Evolutionary conservation across 108 stramenopile genomes (phyloP).

Genomic region (Cyclostephanos invisitatus): DNA sequence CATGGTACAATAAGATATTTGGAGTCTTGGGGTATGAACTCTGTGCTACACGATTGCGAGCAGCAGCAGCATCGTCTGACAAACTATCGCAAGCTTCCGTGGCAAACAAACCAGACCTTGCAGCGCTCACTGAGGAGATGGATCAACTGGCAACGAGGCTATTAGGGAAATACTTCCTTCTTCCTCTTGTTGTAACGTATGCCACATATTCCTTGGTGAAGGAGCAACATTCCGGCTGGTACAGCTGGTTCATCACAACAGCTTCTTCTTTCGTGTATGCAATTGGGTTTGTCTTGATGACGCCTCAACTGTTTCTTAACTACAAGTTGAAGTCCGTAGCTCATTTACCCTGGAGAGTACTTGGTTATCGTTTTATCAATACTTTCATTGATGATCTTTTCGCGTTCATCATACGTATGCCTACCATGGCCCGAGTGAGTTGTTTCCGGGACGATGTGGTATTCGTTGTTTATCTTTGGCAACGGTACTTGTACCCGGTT

Average conservation of each 20-base stretch:
- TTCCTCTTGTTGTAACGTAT: slow-evolving; percentile 80
- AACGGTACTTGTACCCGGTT: slow-evolving; percentile 93
- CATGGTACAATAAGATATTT: slow-evolving; percentile 65
- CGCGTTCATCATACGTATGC: slow-evolving; percentile 96
- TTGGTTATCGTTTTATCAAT: slow-evolving; percentile 91
- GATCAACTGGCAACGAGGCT: slow-evolving; percentile 80
- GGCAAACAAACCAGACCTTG: slow-evolving; percentile 50
- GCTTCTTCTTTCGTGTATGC: slow-evolving; percentile 86
- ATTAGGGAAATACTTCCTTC: slow-evolving; percentile 66
- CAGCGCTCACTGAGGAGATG: slow-evolving; percentile 74
- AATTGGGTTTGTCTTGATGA: slow-evolving; percentile 88
- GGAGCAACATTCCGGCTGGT: slow-evolving; percentile 85
- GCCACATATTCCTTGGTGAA: slow-evolving; percentile 70
- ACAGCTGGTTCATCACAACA: slow-evolving; percentile 88
- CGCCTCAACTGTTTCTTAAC: slow-evolving; percentile 90
- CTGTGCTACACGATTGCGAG: slow-evolving; percentile 64
- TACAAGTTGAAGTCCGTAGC: slow-evolving; percentile 89
- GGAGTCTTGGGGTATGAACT: slow-evolving; percentile 74
- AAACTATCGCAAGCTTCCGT: slow-evolving; percentile 6
- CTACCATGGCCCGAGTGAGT: slow-evolving; percentile 92
- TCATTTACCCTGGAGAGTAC: slow-evolving; percentile 87
- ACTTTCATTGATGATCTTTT: slow-evolving; percentile 97
- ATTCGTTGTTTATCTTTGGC: slow-evolving; percentile 95
- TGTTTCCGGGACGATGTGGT: slow-evolving; percentile 97
- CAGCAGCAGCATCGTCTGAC: slow-evolving; percentile 17